Evolutionary conservation across 2,329 filamentous ascomycete species (phyloP).

Genomic region (Exophiala aquamarina): DNA sequence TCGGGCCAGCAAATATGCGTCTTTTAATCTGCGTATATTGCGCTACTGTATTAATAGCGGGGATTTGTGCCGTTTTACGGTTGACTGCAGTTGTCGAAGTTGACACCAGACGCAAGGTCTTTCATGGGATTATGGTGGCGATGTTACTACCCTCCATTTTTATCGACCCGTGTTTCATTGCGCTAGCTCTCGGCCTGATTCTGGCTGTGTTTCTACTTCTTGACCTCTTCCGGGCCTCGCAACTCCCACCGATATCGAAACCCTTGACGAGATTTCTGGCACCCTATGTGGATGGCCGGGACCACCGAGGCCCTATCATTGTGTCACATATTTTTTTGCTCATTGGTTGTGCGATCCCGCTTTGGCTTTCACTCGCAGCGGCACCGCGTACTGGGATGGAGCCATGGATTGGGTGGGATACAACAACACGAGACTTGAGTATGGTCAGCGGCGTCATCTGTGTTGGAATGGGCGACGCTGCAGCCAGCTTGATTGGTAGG

Average conservation of each 20-base stretch:
- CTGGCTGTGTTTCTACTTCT: constrained; percentile 84
- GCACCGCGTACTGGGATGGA: constrained; percentile 57
- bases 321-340: constrained; percentile 95
- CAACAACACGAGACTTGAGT: constrained; percentile 70
- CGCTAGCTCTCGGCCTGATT: constrained; percentile 75
- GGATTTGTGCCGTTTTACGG: constrained; percentile 71
- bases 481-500: constrained; percentile 84
- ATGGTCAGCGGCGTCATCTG: constrained; percentile 94
- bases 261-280: constrained; percentile 84
- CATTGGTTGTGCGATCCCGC: constrained; percentile 89
- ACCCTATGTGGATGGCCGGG: constrained; percentile 90
- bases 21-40: constrained; percentile 76
- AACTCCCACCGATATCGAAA: constrained; percentile 84
- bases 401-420: constrained; percentile 72
- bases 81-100: constrained; percentile 81
- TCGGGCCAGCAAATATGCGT: constrained; percentile 80
- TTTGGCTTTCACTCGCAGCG: constrained; percentile 83
- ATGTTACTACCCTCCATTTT: constrained; percentile 90
- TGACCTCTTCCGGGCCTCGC: constrained; percentile 84
- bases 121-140: constrained; percentile 96
- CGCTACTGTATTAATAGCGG: constrained; percentile 64
- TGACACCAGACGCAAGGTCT: constrained; percentile 93
- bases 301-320: constrained; percentile 89
- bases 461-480: constrained; percentile 92
- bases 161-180: constrained; percentile 80